phyloP scores from a whole-genome alignment of 2,329 filamentous ascomycete species.

The Ceratocystis alfenasii region DNA sequence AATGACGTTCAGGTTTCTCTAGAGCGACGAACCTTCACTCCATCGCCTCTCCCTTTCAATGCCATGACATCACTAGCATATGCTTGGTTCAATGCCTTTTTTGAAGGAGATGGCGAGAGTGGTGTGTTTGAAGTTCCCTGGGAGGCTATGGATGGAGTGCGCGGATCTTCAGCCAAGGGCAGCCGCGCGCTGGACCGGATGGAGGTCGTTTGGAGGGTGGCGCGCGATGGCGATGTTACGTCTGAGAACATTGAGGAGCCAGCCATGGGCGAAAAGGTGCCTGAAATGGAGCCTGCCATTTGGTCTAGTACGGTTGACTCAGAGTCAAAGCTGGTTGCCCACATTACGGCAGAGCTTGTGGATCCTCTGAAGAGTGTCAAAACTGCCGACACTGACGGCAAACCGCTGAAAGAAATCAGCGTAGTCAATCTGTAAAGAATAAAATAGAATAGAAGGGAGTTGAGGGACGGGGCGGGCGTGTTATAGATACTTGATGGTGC shows the following conservation, averaged over 20 bases:
- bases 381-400: constrained; percentile 31
- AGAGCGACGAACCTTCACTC: constrained; percentile 70
- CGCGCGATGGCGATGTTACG: constrained; percentile 21
- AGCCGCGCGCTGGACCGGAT: constrained; percentile 69
- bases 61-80: constrained; percentile 91
- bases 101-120: constrained; percentile 58
- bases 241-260: constrained; percentile 45
- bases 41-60: constrained; percentile 64
- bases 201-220: constrained; percentile 67
- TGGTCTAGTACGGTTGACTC: constrained; percentile 53
- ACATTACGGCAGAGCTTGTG: constrained; percentile 32
- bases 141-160: constrained; percentile 81
- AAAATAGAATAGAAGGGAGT: neutral
- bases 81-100: constrained; percentile 93
- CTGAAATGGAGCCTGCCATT: constrained; percentile 57
- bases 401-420: constrained; percentile 26
- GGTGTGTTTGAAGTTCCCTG: constrained; percentile 50
- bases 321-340: constrained; percentile 33
- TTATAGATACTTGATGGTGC: neutral
- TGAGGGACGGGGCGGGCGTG: neutral
- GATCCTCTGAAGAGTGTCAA: constrained; percentile 31
- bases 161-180: constrained; percentile 74
- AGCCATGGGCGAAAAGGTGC: constrained; percentile 52
- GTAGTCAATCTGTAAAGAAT: constrained; percentile 13
- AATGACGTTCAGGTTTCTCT: constrained; percentile 86